Base-by-base conservation (phyloP, 345 rosid species). In the Bruguiera sexangula region DNA sequence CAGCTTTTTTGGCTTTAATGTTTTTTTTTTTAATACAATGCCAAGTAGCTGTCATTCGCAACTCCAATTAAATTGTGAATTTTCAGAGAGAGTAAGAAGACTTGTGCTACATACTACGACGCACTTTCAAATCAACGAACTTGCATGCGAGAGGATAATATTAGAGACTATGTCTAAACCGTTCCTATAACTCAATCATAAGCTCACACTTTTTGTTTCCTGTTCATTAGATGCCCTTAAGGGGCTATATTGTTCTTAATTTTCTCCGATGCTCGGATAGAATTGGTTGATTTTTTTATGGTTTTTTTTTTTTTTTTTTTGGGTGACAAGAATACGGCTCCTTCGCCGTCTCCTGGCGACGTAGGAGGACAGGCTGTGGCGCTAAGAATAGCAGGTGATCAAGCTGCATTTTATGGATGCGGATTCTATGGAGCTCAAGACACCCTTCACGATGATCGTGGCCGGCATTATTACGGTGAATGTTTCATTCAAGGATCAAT, bases 341-440 rank as follows among this genome's bases (percentile, higher is more conserved):
- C 90, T 21, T 53, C 66, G 54, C 82, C 97, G 69, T 24, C 56
- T 11, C 96, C 97, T 0, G 97, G 98, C 10, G 90, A 85, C 55
- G 73, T 15, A 52, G 92, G 92, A 68, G 91, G 77, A n/a, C 98
- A 93, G 76, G 98, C 87, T 31, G 88, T 93, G 63, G 98, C 98
- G 27, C 71, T 89, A 36, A 85, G 89, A 80, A 76, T 89, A 31
- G 86, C 79, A 27, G 97, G 93, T 8, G 96, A 93, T 66, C 87
- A 84, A 73, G 86, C 88, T 26, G 96, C 97, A 0, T 89, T 93
- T 72, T 89, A 85, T 34, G 82, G 87, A 0, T 93, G 97, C 72
- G 97, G 98, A 57, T 89, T 93, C 69, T 90, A 78, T 52, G 92
- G 98, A 65, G 88, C 92, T 11, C 98, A 93, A 86, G 98, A 93